A percentile compares a stretch with the other conserved stretches of the same genome.
Conservation (phyloP, 1,139 yeast species). For the Geotrichum australiense region DNA sequence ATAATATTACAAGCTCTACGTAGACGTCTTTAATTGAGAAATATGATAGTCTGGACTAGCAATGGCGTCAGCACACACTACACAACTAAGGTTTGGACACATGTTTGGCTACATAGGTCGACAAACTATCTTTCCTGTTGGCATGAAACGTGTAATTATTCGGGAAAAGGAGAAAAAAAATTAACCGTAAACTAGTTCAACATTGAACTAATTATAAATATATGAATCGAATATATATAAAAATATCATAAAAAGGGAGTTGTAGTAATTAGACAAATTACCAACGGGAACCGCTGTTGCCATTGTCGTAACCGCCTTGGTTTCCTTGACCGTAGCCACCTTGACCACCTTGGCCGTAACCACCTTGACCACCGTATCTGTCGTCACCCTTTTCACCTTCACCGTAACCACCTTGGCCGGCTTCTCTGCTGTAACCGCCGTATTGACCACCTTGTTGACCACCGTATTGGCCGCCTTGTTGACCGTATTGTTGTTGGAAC, state of each 20-base stretch:
- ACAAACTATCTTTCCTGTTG: too few species aligned
- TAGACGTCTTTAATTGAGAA: too few species aligned
- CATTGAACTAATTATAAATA: too few species aligned
- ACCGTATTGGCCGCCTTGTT: constrained; percentile 3
- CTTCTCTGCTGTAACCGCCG: constrained; percentile 21
- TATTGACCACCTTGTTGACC: constrained; percentile 24
- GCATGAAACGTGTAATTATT: too few species aligned
- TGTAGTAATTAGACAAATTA: not conserved
- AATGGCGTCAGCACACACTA: too few species aligned
- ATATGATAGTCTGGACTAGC: too few species aligned
- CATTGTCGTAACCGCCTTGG: not conserved
- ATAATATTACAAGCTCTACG: too few species aligned
- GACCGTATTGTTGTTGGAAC: constrained; percentile 16
- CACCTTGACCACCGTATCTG: constrained; percentile 17
- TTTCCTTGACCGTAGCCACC: not conserved
- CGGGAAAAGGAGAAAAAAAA: too few species aligned
- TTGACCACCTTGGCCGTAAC: constrained; percentile 9
- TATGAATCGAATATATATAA: too few species aligned
- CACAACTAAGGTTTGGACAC: too few species aligned
- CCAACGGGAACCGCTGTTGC: constrained; percentile 10
- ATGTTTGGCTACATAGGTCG: too few species aligned
- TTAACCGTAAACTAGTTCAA: not conserved
- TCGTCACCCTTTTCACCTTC: constrained; percentile 23
- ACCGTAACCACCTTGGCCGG: constrained; percentile 8
- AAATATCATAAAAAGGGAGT: too few species aligned